Evolutionary conservation across 1,284 basidiomycete genomes (phyloP).

Genomic region (Tausonia pullulans): DNA sequence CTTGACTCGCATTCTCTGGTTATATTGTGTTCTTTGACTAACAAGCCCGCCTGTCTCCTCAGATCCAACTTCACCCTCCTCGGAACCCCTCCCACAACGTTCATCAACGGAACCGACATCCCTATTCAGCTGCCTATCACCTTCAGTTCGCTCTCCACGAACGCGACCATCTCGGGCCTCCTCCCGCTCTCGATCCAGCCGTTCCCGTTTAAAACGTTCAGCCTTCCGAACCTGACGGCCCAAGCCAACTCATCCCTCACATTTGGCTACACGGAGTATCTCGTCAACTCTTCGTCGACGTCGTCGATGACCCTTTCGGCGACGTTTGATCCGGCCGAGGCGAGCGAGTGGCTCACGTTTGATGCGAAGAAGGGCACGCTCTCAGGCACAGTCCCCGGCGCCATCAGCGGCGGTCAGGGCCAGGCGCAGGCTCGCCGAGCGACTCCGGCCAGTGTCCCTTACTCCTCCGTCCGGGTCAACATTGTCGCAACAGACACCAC

Average conservation of each 20-base stretch:
- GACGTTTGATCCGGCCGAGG: slow-evolving; percentile 27
- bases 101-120: slow-evolving; percentile 34
- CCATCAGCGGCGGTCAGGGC: too few species aligned
- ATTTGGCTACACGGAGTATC: slow-evolving; percentile 26
- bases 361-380: slow-evolving; percentile 31
- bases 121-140: slow-evolving; percentile 31
- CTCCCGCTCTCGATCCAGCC: slow-evolving; percentile 34
- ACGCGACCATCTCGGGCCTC: slow-evolving; percentile 24
- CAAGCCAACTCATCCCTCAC: slow-evolving; percentile 25
- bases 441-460: slow-evolving; percentile 1
- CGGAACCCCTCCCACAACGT: slow-evolving; percentile 35
- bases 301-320: slow-evolving; percentile 18
- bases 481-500: slow-evolving; percentile 24
- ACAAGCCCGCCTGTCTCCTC: neutral
- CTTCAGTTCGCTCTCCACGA: slow-evolving; percentile 27
- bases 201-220: slow-evolving; percentile 35
- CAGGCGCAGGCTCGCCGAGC: too few species aligned
- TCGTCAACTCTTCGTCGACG: slow-evolving; percentile 19
- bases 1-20: neutral
- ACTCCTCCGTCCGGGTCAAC: slow-evolving; percentile 26
- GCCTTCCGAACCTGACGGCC: slow-evolving; percentile 32
- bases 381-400: slow-evolving; percentile 26
- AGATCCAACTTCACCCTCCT: slow-evolving; percentile 26
- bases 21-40: neutral
- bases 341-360: slow-evolving; percentile 34